Percentiles rank a stretch among this genome's conserved stretches.
phyloP scores from a whole-genome alignment of 192 early-diverging fungal genomes.

The Geranomyces michiganensis region DNA sequence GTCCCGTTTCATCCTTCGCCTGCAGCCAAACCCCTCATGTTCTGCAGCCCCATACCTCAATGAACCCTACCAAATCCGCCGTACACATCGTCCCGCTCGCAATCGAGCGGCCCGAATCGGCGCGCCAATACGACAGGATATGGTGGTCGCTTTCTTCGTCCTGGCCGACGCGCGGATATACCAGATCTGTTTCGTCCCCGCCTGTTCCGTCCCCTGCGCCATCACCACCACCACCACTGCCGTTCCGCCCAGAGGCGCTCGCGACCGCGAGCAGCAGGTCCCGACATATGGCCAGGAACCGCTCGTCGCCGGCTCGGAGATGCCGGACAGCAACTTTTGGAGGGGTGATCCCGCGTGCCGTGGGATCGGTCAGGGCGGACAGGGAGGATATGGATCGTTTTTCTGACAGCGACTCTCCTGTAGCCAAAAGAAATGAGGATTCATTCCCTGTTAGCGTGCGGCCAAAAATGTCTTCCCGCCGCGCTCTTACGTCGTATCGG shows the following conservation, averaged over 20 bases:
- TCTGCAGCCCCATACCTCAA: constrained; percentile 19
- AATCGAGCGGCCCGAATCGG: constrained; percentile 1
- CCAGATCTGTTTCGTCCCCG: neutral
- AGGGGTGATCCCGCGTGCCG: neutral
- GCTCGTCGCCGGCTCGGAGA: constrained; percentile 16
- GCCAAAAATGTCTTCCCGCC: too few species aligned
- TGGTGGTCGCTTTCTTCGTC: constrained; percentile 21
- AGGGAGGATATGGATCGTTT: neutral
- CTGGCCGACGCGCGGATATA: constrained; percentile 13
- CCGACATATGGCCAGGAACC: constrained; percentile 13
- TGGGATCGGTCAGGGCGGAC: neutral
- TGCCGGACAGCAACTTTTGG: constrained; percentile 21
- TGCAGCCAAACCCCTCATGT: too few species aligned
- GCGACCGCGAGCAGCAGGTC: constrained; percentile 11
- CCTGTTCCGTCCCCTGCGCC: neutral
- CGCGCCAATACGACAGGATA: constrained; percentile 21
- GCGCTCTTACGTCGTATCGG: too few species aligned
- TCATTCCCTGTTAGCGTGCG: too few species aligned
- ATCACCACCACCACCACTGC: neutral
- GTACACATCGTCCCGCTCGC: constrained; percentile 16
- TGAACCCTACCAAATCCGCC: constrained; percentile 24
- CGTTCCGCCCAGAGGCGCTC: too few species aligned
- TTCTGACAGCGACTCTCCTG: constrained; percentile 1
- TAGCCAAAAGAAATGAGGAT: too few species aligned
- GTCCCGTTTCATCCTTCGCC: too few species aligned